Evolutionary conservation across 1,139 yeast species (phyloP), one percentile per base, ranked within the genome.

Genomic region (Yamadazyma buinensis): DNA sequence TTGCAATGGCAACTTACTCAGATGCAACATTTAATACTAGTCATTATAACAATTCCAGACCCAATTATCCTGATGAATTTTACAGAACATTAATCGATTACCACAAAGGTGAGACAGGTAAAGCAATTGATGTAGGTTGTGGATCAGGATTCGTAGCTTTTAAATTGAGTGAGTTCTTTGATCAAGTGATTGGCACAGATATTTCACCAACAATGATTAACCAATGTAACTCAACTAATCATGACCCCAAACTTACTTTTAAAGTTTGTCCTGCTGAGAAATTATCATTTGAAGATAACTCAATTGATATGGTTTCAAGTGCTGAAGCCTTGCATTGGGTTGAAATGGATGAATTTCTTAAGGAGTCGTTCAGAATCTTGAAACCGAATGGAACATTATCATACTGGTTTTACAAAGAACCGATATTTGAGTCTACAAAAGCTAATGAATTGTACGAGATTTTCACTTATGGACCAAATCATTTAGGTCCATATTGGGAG

Each of bases 281-380:
- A 2, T 45, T 46, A 1, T 54, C 55, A 4, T 24, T 46, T 0
- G 41, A 49, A 2, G 52, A 59, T 4, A 44, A 49, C 7, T 57
- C 73, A 0, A 67, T 77, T 9, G 90, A 82, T 49, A 45, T 84
- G 44, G 61, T 84, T n/a, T 72, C 85, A 1, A 80, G 80, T 7
- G 94, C 88, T 0, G 88, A 86, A 53, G 82, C 88, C 32, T 74
- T 75, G 11, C 95, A 86, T 54, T 86, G 95, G 95, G 73, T 85
- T 36, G 68, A 80, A 26, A 75, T 75, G 40, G 65, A 60, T 0
- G 44, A 46, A 22, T 84, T 82, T 56, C 75, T 79, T 49, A 46
- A 53, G 8, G 77, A 75, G 37, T 68, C 74, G 23, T 55, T 61
- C 22, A 55, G 75, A 10, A 59, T 78, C 9, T 61, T 86, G 40